Base-by-base conservation (phyloP, 2,329 filamentous ascomycete species). In the Ophiocordyceps polyrhachis-furcata region DNA sequence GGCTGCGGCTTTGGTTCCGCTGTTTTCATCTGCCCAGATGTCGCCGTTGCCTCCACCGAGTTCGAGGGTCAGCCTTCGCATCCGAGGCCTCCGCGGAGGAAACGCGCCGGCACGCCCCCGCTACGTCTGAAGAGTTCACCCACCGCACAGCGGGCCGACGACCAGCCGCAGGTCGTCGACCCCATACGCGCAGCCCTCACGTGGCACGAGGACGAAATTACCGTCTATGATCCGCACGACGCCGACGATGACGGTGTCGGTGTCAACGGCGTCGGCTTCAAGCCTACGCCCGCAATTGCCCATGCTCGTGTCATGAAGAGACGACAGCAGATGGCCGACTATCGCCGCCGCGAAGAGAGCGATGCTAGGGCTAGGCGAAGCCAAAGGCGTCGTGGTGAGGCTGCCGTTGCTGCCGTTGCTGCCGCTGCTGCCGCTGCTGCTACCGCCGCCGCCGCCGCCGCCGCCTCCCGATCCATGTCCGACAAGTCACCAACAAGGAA, bases 131-230 rank as follows among this genome's bases (percentile, higher is more conserved):
- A 55, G 19, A 55, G 49, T 20, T 49, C 50, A 20, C 45, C 51
- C 5, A 43, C 48, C 28, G 45, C 55, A 40, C 45, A 51, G 47
- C 37, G 48, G 43, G 46, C 42, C n/a, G 54, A 52, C 28, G 49
- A 49, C 15, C 59, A 63, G 9, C 57, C 62, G 9, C 63, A 61
- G 13, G 52, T 73, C 25, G 59, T 66, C 44, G 73, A 76, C 45
- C 71, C 73, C 0, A 55, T 76, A 11, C 67, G 74, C 32, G 74
- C 75, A 7, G 68, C 74, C 3, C 62, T 80, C 44, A 81, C 77
- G 2, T 81, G 77, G 77, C 75, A 76, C 52, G 74, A 79, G 50
- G 71, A 80, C 51, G 77, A 81, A 54, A 81, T 81, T 48, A 81
- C 77, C 2, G 66, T 79, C 25, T 77, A 80, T 56, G 72, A 79